Percentiles rank a stretch among this genome's conserved stretches.
Conservation (phyloP, 257 asterid genomes). For the Cordia subcordata region DNA sequence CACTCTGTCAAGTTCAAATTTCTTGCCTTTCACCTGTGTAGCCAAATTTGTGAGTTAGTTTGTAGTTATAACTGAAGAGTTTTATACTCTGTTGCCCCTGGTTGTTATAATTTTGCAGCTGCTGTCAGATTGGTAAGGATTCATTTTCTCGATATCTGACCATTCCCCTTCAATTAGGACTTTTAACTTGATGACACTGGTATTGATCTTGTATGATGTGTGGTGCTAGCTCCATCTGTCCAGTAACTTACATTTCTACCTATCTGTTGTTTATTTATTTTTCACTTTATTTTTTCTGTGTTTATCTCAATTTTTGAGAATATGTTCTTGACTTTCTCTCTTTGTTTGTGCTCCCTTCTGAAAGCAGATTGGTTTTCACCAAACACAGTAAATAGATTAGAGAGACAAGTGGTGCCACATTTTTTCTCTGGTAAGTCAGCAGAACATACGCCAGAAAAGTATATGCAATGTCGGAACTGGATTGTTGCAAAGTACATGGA, state of each 20-base stretch:
- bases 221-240: too few relatives aligned
- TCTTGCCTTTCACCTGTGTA: neutral
- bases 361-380: constrained; percentile 96
- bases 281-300: neutral
- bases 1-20: neutral
- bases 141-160: too few relatives aligned
- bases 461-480: constrained; percentile 83
- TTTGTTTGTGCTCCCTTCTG: constrained; percentile 12
- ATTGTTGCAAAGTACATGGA: constrained; percentile 92
- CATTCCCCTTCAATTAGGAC: too few relatives aligned
- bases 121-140: too few relatives aligned
- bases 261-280: neutral
- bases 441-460: constrained; percentile 88
- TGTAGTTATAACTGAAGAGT: neutral
- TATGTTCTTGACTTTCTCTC: constrained; percentile 10
- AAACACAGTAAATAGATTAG: constrained; percentile 90
- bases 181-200: too few relatives aligned
- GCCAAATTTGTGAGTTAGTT: neutral
- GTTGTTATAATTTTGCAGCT: too few relatives aligned
- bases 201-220: too few relatives aligned
- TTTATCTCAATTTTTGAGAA: constrained; percentile 5
- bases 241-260: neutral
- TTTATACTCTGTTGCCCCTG: neutral
- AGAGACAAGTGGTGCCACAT: constrained; percentile 99
- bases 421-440: constrained; percentile 85